phyloP scores from a whole-genome alignment of 768 basidiomycete genomes.

The Basidioascus undulatus region DNA sequence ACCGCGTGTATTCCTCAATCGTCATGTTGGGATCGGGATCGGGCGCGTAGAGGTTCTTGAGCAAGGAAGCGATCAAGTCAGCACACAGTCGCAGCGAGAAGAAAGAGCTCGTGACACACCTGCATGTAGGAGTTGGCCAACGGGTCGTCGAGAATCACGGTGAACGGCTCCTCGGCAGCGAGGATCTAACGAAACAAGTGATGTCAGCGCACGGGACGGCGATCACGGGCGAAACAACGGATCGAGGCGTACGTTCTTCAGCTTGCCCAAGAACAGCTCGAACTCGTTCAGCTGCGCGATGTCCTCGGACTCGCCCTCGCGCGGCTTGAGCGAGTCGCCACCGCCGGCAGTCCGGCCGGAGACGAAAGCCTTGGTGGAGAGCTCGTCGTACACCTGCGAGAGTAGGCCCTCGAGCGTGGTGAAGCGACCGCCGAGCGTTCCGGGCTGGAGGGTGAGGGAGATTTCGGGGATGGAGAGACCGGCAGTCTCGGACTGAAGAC shows the following conservation, averaged over 20 bases:
- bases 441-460: conserved; percentile 67
- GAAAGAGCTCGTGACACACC: too few relatives aligned
- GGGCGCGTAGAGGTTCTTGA: conserved; percentile 87
- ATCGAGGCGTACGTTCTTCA: conserved; percentile 36
- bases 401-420: conserved; percentile 91
- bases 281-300: conserved; percentile 32
- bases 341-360: conserved; percentile 11
- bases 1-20: conserved; percentile 57
- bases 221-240: background rate
- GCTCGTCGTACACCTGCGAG: conserved; percentile 81
- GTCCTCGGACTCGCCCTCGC: conserved; percentile 16
- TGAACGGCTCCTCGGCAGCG: conserved; percentile 53
- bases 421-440: conserved; percentile 89
- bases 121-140: conserved; percentile 88
- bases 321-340: too few relatives aligned
- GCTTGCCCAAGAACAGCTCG: conserved; percentile 42
- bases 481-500: conserved; percentile 61
- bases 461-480: conserved; percentile 83
- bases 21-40: conserved; percentile 88
- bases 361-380: conserved; percentile 58
- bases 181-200: conserved; percentile 32
- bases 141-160: conserved; percentile 83
- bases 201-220: background rate
- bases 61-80: too few relatives aligned
- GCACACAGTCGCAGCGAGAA: too few relatives aligned